phyloP scores from a whole-genome alignment of 2,329 filamentous ascomycete genomes.

The Aspergillus sp. region DNA sequence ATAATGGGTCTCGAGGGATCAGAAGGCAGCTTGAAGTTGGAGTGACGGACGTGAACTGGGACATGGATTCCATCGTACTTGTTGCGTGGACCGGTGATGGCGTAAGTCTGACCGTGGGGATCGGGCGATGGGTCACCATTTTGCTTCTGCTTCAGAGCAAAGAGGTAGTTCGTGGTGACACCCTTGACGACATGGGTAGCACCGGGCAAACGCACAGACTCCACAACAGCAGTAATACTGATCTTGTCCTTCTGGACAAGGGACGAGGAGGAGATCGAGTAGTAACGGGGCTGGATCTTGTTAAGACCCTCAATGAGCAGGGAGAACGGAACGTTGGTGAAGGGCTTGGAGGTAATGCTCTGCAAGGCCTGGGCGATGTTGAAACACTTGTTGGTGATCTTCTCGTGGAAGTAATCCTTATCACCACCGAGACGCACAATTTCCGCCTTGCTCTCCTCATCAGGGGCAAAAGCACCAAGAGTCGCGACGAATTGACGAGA shows the following conservation, averaged over 20 bases:
- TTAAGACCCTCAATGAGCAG: conserved; percentile 88
- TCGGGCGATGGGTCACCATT: conserved; percentile 79
- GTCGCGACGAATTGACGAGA: conserved; percentile 93
- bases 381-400: conserved; percentile 76
- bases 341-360: conserved; percentile 70
- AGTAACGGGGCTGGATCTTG: conserved; percentile 97
- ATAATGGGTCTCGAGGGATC: conserved; percentile 92
- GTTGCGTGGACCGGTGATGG: conserved; percentile 85
- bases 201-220: conserved; percentile 75
- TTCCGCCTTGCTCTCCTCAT: conserved; percentile 79
- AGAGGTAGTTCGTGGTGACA: conserved; percentile 93
- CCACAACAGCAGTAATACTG: conserved; percentile 91
- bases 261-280: conserved; percentile 98
- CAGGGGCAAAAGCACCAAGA: conserved; percentile 84
- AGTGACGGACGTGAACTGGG: conserved; percentile 93
- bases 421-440: conserved; percentile 86
- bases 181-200: conserved; percentile 81
- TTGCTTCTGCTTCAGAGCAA: conserved; percentile 95
- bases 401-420: conserved; percentile 91
- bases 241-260: conserved; percentile 92
- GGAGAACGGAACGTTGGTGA: conserved; percentile 87
- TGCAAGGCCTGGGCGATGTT: conserved; percentile 87
- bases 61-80: conserved; percentile 96
- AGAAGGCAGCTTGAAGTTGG: conserved; percentile 98
- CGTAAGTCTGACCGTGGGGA: conserved; percentile 80